Percentiles rank a stretch among this genome's conserved stretches.
phyloP scores from a whole-genome alignment of 2,329 filamentous ascomycete species.

The Fonsecaea pedrosoi region DNA sequence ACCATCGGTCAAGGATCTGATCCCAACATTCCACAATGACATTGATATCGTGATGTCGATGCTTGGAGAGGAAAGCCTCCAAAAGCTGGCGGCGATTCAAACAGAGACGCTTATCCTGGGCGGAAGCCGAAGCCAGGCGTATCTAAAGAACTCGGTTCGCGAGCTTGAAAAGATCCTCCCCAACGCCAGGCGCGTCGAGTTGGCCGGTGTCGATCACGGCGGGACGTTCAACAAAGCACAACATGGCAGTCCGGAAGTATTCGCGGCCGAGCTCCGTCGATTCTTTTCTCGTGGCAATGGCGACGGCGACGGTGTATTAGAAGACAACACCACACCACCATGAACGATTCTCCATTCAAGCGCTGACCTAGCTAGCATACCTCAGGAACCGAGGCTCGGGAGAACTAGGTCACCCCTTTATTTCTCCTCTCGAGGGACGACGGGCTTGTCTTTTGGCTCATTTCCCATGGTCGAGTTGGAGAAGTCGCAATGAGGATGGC shows the following conservation, averaged over 20 bases:
- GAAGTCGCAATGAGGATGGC: neutral
- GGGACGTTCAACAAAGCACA: conserved; percentile 23
- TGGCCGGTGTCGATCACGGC: conserved; percentile 24
- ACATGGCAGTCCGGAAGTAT: conserved; percentile 25
- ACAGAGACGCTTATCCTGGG: conserved; percentile 23
- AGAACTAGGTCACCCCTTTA: neutral
- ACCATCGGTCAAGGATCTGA: conserved; percentile 21
- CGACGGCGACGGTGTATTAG: neutral
- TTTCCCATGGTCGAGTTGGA: neutral
- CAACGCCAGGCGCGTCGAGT: conserved; percentile 11
- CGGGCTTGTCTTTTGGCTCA: neutral
- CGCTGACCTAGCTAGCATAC: neutral
- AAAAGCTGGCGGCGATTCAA: conserved; percentile 14
- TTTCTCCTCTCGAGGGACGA: neutral
- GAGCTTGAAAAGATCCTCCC: conserved; percentile 22
- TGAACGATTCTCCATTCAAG: neutral
- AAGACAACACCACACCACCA: neutral
- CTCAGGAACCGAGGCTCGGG: neutral
- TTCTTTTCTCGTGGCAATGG: conserved; percentile 24
- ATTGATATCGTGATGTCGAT: conserved; percentile 19
- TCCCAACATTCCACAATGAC: conserved; percentile 24
- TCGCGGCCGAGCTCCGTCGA: conserved; percentile 18
- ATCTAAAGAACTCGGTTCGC: conserved; percentile 24
- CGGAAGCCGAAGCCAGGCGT: conserved; percentile 20
- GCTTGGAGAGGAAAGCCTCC: conserved; percentile 21